A percentile compares a stretch with the other conserved stretches of the same genome.
Conservation (phyloP, 441 rosid species). For the Capsella rubella region DNA sequence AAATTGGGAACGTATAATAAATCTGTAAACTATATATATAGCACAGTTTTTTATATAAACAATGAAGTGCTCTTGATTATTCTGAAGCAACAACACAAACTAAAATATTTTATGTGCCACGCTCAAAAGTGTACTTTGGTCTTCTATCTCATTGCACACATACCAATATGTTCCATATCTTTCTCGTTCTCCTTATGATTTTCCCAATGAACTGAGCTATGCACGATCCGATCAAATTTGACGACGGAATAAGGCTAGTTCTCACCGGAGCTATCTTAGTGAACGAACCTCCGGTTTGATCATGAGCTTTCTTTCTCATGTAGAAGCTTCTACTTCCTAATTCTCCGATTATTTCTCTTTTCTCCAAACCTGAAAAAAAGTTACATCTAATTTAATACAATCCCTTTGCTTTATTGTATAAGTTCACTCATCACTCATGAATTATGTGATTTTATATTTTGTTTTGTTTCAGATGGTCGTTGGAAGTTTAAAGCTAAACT, state of each 20-base stretch:
- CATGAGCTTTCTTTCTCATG: slow-evolving; percentile 58
- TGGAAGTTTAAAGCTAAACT: slow-evolving; percentile 12
- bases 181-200: slow-evolving; percentile 59
- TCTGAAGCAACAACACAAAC: slow-evolving; percentile 23
- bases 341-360: slow-evolving; percentile 66
- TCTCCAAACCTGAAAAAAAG: slow-evolving; percentile 63
- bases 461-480: slow-evolving; percentile 15
- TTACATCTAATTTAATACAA: not conserved
- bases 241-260: slow-evolving; percentile 42
- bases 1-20: no score
- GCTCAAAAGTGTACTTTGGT: slow-evolving; percentile 6
- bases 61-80: not conserved
- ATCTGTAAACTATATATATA: no score
- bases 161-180: slow-evolving; percentile 64
- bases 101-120: slow-evolving; percentile 29
- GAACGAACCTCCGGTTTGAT: not conserved
- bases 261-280: slow-evolving; percentile 30
- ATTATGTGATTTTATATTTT: not conserved
- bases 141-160: slow-evolving; percentile 54
- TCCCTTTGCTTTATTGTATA: not conserved
- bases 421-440: slow-evolving; percentile 16
- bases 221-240: slow-evolving; percentile 50
- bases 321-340: slow-evolving; percentile 83
- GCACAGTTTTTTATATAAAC: not conserved
- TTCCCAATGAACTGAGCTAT: slow-evolving; percentile 59